Evolutionary conservation across 305 asterid genomes (phyloP).

Genomic region (Salvia sclarea): DNA sequence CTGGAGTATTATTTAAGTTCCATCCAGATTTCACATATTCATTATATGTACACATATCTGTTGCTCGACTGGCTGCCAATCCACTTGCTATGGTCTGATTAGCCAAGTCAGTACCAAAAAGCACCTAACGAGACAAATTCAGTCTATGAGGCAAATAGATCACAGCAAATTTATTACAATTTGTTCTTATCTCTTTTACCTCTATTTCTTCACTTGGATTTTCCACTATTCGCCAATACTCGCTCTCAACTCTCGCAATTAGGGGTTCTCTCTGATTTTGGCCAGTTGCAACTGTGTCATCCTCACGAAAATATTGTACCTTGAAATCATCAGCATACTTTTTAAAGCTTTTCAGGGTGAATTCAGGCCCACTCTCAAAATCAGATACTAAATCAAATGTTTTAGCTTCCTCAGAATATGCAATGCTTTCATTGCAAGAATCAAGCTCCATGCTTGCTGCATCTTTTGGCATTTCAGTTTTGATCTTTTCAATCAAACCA

Average conservation of each 20-base stretch:
- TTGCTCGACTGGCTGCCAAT: constrained; percentile 37
- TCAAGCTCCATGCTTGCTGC: constrained; percentile 28
- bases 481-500: constrained; percentile 37
- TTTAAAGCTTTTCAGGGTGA: constrained; percentile 61
- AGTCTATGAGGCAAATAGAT: constrained; percentile 31
- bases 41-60: constrained; percentile 33
- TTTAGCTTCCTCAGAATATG: constrained; percentile 38
- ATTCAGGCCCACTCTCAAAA: constrained; percentile 57
- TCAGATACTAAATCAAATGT: constrained; percentile 32
- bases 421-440: constrained; percentile 28
- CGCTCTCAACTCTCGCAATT: constrained; percentile 64
- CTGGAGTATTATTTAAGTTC: constrained; percentile 72
- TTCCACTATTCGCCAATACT: constrained; percentile 84
- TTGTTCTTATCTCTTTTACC: constrained; percentile 44
- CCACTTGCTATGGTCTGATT: constrained; percentile 50
- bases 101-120: constrained; percentile 47
- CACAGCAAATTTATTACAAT: constrained; percentile 18
- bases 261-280: constrained; percentile 44
- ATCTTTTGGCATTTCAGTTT: constrained; percentile 39
- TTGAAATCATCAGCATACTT: constrained; percentile 75
- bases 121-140: constrained; percentile 59
- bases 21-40: constrained; percentile 61
- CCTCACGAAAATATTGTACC: constrained; percentile 58
- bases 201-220: constrained; percentile 76
- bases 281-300: constrained; percentile 25